Evolutionary conservation across 176 grass and related monocot genomes (phyloP).

Genomic region (Musa acuminata): DNA sequence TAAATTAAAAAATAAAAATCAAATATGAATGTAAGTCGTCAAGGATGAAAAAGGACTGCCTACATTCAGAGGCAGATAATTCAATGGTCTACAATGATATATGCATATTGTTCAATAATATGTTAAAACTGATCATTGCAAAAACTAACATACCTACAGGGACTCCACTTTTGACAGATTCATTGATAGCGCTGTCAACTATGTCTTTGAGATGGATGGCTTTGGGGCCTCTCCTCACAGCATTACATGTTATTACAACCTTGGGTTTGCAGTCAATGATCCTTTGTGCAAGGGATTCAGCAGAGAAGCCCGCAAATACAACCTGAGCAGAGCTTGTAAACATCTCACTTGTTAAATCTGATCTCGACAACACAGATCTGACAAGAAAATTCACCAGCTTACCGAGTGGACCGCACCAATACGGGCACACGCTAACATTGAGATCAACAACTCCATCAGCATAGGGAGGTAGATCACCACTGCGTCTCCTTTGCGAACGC

Average conservation of each 20-base stretch:
- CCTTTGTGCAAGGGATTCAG: conserved; percentile 78
- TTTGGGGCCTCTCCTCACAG: conserved; percentile 66
- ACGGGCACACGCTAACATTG: conserved; percentile 89
- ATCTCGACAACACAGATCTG: not conserved
- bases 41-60: not conserved
- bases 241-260: conserved; percentile 93
- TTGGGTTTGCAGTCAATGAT: conserved; percentile 81
- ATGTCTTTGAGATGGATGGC: conserved; percentile 81
- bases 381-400: conserved; percentile 16
- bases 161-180: conserved; percentile 58
- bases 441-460: conserved; percentile 87
- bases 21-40: not conserved
- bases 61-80: not conserved
- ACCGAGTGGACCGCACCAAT: conserved; percentile 95
- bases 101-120: not conserved
- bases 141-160: conserved; percentile 41
- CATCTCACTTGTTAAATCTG: not conserved
- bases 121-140: not conserved
- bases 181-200: conserved; percentile 54
- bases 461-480: conserved; percentile 95
- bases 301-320: conserved; percentile 94
- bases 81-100: not conserved
- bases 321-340: conserved; percentile 42
- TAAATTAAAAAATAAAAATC: not conserved
- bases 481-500: conserved; percentile 67